These are phyloP conservation scores for Lindgomyces ingoldianus DNA, from an alignment of 495 filamentous ascomycete genomes.

Conservation along the genomic window DNA sequence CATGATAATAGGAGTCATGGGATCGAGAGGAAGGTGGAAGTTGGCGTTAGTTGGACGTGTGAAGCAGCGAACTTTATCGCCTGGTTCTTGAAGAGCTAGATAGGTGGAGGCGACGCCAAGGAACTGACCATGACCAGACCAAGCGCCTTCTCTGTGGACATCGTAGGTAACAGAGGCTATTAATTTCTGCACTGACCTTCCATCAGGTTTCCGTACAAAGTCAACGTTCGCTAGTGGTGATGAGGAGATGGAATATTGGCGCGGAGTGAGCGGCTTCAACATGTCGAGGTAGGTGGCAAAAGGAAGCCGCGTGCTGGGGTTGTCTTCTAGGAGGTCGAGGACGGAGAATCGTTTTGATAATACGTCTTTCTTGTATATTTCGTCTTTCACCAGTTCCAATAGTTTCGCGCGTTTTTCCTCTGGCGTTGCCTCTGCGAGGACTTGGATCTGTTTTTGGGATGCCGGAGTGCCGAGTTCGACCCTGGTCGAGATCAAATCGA, in stretches of 20 bases:
- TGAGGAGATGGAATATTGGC: slow-evolving; percentile 28
- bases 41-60: slow-evolving; percentile 15
- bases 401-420: slow-evolving; percentile 11
- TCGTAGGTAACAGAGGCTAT: slow-evolving; percentile 17
- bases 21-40: slow-evolving; percentile 30
- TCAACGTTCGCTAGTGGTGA: slow-evolving; percentile 17
- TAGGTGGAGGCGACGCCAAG: slow-evolving; percentile 63
- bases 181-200: neutral
- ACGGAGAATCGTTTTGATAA: slow-evolving; percentile 11
- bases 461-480: slow-evolving; percentile 25
- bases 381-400: neutral
- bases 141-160: slow-evolving; percentile 18
- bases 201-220: neutral
- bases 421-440: slow-evolving; percentile 7
- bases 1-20: slow-evolving; percentile 53
- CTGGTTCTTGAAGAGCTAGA: slow-evolving; percentile 45
- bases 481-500: slow-evolving; percentile 17
- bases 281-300: slow-evolving; percentile 24
- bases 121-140: slow-evolving; percentile 48
- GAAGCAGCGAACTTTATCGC: slow-evolving; percentile 13
- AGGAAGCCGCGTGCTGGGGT: slow-evolving; percentile 3
- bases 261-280: slow-evolving; percentile 16
- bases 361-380: slow-evolving; percentile 1
- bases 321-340: slow-evolving; percentile 25
- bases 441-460: slow-evolving; percentile 25